phyloP scores from a whole-genome alignment of 192 early-diverging fungal genomes.

The Linderina pennispora region DNA sequence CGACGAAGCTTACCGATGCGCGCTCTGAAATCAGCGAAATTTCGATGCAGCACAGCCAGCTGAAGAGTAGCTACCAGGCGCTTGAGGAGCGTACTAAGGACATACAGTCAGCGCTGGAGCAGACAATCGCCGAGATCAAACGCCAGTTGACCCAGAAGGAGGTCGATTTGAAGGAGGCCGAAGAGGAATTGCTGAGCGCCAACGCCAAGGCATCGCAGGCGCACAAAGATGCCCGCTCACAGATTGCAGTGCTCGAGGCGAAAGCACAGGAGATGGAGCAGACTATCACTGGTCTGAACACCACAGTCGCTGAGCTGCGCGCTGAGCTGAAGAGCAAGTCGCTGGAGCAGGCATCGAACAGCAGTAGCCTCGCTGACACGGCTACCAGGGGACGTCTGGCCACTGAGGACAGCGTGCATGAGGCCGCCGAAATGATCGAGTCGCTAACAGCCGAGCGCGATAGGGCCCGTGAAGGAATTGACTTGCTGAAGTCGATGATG shows the following conservation, averaged over 20 bases:
- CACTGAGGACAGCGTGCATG: neutral
- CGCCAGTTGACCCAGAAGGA: slow-evolving; percentile 22
- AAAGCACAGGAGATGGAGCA: slow-evolving; percentile 5
- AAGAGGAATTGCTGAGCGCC: slow-evolving; percentile 25
- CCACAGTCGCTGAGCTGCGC: neutral
- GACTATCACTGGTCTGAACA: neutral
- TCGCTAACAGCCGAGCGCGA: slow-evolving; percentile 15
- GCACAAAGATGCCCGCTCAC: no score
- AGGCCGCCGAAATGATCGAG: neutral
- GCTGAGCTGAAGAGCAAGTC: neutral
- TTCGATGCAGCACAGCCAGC: neutral
- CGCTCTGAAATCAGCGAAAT: neutral
- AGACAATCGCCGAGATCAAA: slow-evolving; percentile 9
- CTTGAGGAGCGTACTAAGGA: slow-evolving; percentile 8
- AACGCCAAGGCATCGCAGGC: no score
- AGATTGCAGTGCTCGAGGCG: slow-evolving; percentile 1
- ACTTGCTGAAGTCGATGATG: slow-evolving; percentile 41
- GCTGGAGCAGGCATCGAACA: neutral
- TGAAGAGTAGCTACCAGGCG: neutral
- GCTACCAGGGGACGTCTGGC: no score
- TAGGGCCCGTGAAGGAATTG: slow-evolving; percentile 8
- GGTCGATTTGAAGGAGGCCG: slow-evolving; percentile 14
- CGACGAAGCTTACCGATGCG: neutral
- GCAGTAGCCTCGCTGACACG: no score
- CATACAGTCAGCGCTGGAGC: slow-evolving; percentile 25